Evolutionary conservation across 139 green algal species (phyloP).

Genomic region (Gonium pectorale): DNA sequence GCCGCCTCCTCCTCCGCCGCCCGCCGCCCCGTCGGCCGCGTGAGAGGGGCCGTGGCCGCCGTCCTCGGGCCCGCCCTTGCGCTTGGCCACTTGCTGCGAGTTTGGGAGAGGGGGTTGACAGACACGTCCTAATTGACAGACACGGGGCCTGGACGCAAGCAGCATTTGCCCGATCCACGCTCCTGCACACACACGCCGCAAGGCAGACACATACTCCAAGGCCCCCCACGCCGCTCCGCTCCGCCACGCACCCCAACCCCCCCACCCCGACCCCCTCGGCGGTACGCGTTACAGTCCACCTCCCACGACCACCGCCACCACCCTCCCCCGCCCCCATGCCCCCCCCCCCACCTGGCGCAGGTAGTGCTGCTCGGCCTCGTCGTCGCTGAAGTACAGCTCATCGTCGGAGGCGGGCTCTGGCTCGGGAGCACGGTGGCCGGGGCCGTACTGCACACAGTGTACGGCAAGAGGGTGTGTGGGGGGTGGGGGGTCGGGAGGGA

Average conservation of each 20-base stretch:
- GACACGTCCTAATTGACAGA: no score
- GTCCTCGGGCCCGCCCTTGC: constrained; percentile 18
- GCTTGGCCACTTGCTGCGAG: constrained; percentile 42
- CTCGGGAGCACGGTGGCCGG: constrained; percentile 20
- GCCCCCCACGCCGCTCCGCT: no score
- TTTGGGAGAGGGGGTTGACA: no score
- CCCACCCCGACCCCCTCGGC: no score
- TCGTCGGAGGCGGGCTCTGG: constrained; percentile 48
- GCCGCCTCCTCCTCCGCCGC: background rate
- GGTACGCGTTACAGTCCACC: no score
- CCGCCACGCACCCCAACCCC: no score
- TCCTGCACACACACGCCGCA: no score
- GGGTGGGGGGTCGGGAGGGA: background rate
- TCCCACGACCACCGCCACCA: background rate
- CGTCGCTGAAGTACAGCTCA: constrained; percentile 70
- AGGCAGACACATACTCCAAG: no score
- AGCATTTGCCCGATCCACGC: no score
- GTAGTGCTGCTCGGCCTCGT: constrained; percentile 67
- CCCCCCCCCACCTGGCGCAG: constrained; percentile 14
- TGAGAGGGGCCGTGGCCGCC: no score
- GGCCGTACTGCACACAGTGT: background rate
- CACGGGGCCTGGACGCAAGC: no score
- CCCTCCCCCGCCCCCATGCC: background rate
- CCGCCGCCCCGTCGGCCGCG: background rate
- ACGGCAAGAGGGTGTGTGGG: background rate